Base-by-base conservation (phyloP, 176 grass and related monocot genomes). In the Oryza brachyantha region DNA sequence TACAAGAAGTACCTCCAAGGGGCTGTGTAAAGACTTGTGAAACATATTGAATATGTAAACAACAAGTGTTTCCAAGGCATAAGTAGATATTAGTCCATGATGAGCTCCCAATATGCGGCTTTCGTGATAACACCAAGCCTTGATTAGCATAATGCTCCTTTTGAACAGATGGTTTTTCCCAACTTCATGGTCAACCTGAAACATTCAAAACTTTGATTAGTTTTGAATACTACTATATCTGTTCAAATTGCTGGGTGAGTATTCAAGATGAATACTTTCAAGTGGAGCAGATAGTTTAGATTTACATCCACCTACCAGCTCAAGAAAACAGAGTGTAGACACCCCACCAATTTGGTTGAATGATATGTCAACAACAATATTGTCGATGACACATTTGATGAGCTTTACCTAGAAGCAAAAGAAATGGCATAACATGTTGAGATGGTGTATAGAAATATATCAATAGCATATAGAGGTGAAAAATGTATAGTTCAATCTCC, bases 81-180 rank as follows among this genome's bases (percentile, higher is more conserved):
- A 98, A 55, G 95, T 98, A 32, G 95, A 98, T 65, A 98, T 78
- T 5, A 98, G 81, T 59, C 92, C 83, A 74, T 81, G 83, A 40
- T 86, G 83, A 38, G 89, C 90, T 16, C 95, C 92, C 34, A 91
- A 70, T 26, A 94, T 92, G 10, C 75, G 81, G n/a, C 85, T 85
- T 72, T 98, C 92, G 67, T 98, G 91, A 41, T 87, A 94, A 71
- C 92, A 94, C 95, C 95, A 98, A 16, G 95, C 60, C 68, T 98
- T 98, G 59, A 98, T 92, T 63, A 98, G 39, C 66, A 98, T 89
- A 50, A 98, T 87, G 87, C 89, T 94, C 87, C 80, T 78, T 68
- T 98, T 98, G 68, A 94, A 94, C n/a, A 98, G 61, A 86, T 98
- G 95, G 4, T 92, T 64, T 31, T 69, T 89, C 4, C 83, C 85